Evolutionary conservation across 768 basidiomycete genomes (phyloP), one percentile per base, ranked within the genome.

Genomic region (Lactarius akahatsu): DNA sequence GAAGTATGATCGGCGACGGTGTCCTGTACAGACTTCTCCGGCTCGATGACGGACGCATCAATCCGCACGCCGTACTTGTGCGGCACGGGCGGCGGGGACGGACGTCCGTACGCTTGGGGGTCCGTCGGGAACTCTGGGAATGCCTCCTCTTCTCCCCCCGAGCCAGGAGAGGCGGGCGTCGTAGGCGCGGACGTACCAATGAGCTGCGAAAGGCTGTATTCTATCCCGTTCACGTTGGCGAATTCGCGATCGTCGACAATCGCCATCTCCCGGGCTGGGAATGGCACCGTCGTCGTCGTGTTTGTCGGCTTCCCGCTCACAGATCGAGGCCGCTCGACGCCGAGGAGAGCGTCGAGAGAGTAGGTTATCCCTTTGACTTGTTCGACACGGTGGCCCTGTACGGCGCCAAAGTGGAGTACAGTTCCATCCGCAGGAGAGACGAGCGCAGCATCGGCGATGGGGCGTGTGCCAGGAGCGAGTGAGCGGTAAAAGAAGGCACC

Each of bases 351-450:
- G 68, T 97, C 92, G 15, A 99, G 84, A 1, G 95, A 97, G 74
- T 99, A 99, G 0, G 94, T 97, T 69, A 96, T 90, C 18, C 97
- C 97, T 77, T 99, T 99, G 73, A 99, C 93, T 77, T 98, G 96
- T 74, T 97, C 96, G 60, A 99, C 92, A 32, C 86, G 85, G 58
- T 86, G 80, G 71, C 86, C 84, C 61, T 84, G 77, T 69, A 99
- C 91, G 1, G 86, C 86, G 41, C 97, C 97, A 71, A 95, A 94
- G 75, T 98, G 96, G 32, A 98, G 81, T 1, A 99, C 84, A 0
- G 83, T 89, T 3, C 97, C 97, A 71, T 99, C 97, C 1, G 97
- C 96, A 1, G 97, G 97, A 68, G 92, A 94, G 66, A 96, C 90
- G 90, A 92, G 72, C 16, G 57, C 7, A 52, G 64, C 47, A 23